phyloP scores from a whole-genome alignment of 768 basidiomycete genomes.

The Trametes maxima region DNA sequence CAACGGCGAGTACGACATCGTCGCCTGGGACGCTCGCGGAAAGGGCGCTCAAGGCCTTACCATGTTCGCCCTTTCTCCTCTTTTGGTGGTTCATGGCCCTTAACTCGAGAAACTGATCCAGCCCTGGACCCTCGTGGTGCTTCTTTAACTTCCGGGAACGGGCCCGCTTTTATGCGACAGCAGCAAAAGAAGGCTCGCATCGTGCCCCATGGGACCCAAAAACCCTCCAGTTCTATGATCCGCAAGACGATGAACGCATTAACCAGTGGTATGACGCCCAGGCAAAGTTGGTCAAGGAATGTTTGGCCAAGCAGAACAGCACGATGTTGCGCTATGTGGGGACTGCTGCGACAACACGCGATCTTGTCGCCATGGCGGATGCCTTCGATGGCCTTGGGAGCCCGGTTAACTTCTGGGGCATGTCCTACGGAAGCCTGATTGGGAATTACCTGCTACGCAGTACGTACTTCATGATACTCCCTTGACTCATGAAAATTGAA shows the following conservation, averaged over 20 bases:
- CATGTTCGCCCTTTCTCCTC: background rate
- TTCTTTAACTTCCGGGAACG: background rate
- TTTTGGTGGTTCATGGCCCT: background rate
- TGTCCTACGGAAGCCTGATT: background rate
- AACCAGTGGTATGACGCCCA: background rate
- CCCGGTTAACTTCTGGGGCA: conserved; percentile 7
- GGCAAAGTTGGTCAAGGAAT: background rate
- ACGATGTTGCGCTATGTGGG: background rate
- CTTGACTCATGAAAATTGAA: background rate
- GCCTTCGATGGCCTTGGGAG: conserved; percentile 16
- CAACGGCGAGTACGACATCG: conserved; percentile 7
- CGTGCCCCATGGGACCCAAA: background rate
- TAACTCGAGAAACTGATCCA: background rate
- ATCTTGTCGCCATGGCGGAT: conserved; percentile 3
- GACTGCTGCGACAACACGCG: conserved; percentile 5
- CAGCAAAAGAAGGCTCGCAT: background rate
- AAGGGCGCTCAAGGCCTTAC: background rate
- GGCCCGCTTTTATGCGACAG: background rate
- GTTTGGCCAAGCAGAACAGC: background rate
- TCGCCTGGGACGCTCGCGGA: conserved; percentile 1
- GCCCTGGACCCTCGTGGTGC: background rate
- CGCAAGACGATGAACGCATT: background rate
- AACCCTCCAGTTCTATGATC: background rate
- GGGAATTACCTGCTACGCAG: background rate
- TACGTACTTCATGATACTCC: background rate